Evolutionary conservation across 2,329 filamentous ascomycete genomes (phyloP), one percentile per base, ranked within the genome.

Genomic region (Decorospora gaudefroyi): DNA sequence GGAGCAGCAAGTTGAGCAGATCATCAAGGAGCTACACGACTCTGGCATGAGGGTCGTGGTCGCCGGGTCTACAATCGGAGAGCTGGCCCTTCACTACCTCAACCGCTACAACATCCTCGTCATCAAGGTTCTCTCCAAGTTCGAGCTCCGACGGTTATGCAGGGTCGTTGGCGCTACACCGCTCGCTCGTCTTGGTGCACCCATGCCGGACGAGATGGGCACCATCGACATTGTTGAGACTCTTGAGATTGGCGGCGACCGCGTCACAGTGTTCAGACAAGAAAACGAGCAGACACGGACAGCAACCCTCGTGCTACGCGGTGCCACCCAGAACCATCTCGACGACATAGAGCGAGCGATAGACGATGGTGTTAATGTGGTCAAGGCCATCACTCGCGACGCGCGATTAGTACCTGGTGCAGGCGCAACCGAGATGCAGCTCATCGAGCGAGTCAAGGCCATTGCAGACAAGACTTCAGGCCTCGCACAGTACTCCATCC

Each of bases 181-280:
- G n/a, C 81, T 99, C 51, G 95, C 95, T 39, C 87, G 93, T 62
- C 80, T 99, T 33, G 93, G 93, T 55, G 93, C 95, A 11, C 93
- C 93, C 30, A 99, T 99, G 93, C 93, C 95, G n/a, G 93, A 99
- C 61, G 93, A 99, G 79, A 97, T 96, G 91, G 93, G 93, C 55
- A 87, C 76, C 62, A 84, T 99, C 53, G 93, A 99, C 69, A 74
- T 99, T 44, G 93, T 99, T 21, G 93, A 99, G 80, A 97, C 95
- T 1, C 81, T 95, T 30, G 93, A 99, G 75, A 97, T 99, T 69
- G 93, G 93, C 55, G 93, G 93, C 61, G 93, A 99, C 77, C 87
- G 93, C 51, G 95, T 99, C 46, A 99, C 93, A 28, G 92, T 99
- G 46, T 99, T 99, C 83, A 82, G 95, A 64, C 93, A 99, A 79